Evolutionary conservation across 75 land plant genomes (phyloP), one percentile per base, ranked within the genome.

Genomic region (Picea sitchensis): DNA sequence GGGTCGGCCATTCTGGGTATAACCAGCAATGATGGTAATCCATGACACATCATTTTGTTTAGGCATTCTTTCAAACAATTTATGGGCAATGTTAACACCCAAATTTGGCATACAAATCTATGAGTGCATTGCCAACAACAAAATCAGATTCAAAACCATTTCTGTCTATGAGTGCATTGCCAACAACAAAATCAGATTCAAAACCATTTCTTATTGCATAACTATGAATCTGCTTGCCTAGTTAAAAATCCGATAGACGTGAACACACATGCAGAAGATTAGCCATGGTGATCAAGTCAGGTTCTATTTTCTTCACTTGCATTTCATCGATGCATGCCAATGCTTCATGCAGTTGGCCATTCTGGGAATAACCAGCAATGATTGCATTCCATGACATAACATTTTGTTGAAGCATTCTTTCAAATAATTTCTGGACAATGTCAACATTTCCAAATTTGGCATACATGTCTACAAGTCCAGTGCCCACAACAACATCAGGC

Each of bases 81-180:
- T 32, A 23, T 44, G 32, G 3, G 82, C 82, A 59, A 32, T 26
- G 30, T 51, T 13, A 30, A 81, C 2, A 77, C 12, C 68, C 44
- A 78, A 23, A 78, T 17, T 65, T 36, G 11, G 76, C 80, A 65
- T 78, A 78, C 80, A 78, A 34, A 21, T 65, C 41, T 6, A 78
- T 14, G 13, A 78, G 44, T 34, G 71, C 71, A 14, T 32, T 32
- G 30, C 5, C 32, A 5, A 67, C 41, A 47, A 8, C 54, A 47
- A 7, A 7, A 34, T 32, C 18, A 15, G 36, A n/a, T n/a, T n/a
- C n/a, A n/a, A n/a, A n/a, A n/a, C n/a, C n/a, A n/a, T n/a, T n/a
- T n/a, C n/a, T 47, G 51, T 47, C 6, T 47, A 47, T 1, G 6
- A 47, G 0, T 8, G 0, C 51, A 47, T 5, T 47, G 51, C 51